Percentiles rank a stretch among this genome's conserved stretches.
These are phyloP conservation scores for Phytophthora europaea DNA, from an alignment of 352 stramenopile genomes.

Conservation along the genomic window DNA sequence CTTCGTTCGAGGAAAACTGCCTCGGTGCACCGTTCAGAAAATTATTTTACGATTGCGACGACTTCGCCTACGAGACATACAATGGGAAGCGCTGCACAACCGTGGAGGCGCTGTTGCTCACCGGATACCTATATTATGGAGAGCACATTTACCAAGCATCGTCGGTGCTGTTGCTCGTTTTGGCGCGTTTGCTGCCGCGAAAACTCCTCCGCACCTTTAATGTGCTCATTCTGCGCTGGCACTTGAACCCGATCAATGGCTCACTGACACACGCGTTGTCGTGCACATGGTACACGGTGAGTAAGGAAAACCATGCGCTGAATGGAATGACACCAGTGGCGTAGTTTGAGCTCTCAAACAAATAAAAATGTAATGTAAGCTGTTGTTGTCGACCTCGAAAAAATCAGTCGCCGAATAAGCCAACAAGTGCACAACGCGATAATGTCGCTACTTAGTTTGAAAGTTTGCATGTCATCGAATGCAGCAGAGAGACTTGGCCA, in stretches of 20 bases:
- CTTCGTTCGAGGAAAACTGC: conserved; percentile 35
- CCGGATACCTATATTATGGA: conserved; percentile 32
- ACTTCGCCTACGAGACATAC: conserved; percentile 35
- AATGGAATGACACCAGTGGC: conserved; percentile 4
- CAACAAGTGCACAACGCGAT: no score
- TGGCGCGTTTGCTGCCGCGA: conserved; percentile 26
- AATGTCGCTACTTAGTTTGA: background rate
- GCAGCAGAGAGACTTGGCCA: background rate
- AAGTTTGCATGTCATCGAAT: background rate
- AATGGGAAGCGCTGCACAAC: conserved; percentile 21
- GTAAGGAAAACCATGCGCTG: background rate
- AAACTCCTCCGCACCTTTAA: conserved; percentile 41
- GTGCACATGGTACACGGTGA: background rate
- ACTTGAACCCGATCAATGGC: conserved; percentile 24
- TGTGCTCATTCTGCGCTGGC: conserved; percentile 23
- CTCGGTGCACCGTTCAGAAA: conserved; percentile 27
- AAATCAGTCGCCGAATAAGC: background rate
- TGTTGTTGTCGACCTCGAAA: background rate
- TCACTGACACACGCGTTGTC: conserved; percentile 15
- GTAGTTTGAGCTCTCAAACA: background rate
- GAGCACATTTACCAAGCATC: conserved; percentile 32
- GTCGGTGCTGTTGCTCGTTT: conserved; percentile 20
- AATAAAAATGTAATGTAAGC: background rate
- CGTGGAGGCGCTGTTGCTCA: conserved; percentile 24
- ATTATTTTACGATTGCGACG: conserved; percentile 36